phyloP scores from a whole-genome alignment of 371 early-diverging fungal species.

The Mortierella sp. region DNA sequence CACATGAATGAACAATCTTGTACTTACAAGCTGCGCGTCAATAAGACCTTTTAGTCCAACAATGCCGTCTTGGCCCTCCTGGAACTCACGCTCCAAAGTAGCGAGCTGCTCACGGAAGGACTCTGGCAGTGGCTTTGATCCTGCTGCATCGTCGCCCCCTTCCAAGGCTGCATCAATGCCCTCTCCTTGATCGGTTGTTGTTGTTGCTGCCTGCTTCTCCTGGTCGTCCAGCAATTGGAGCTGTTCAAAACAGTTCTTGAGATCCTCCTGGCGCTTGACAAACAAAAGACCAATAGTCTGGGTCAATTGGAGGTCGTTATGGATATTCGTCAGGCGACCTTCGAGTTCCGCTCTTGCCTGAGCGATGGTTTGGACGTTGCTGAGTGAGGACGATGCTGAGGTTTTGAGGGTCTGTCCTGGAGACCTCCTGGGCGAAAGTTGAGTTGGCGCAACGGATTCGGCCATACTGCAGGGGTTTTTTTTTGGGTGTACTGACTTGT shows the following conservation, averaged over 20 bases:
- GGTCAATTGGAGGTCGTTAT: slow-evolving; percentile 50
- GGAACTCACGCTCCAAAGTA: slow-evolving; percentile 47
- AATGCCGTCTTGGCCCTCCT: slow-evolving; percentile 52
- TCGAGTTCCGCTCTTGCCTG: slow-evolving; percentile 51
- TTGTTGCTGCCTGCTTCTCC: slow-evolving; percentile 15
- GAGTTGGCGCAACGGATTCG: slow-evolving; percentile 32
- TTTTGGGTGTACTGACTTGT: not conserved
- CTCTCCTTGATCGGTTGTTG: not conserved
- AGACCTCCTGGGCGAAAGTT: slow-evolving; percentile 17
- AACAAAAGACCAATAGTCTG: slow-evolving; percentile 55
- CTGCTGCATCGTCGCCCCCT: slow-evolving; percentile 8
- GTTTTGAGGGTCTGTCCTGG: slow-evolving; percentile 11
- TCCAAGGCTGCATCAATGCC: slow-evolving; percentile 13
- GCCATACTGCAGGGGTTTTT: slow-evolving; percentile 22
- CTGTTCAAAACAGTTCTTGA: slow-evolving; percentile 46
- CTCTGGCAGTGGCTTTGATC: slow-evolving; percentile 33
- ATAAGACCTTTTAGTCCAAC: slow-evolving; percentile 46
- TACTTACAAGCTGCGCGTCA: slow-evolving; percentile 55
- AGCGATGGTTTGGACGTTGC: slow-evolving; percentile 36
- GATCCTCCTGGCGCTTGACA: slow-evolving; percentile 54
- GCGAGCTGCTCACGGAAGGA: slow-evolving; percentile 43
- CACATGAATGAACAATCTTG: not conserved
- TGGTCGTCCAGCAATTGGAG: slow-evolving; percentile 34
- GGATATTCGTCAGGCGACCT: slow-evolving; percentile 40
- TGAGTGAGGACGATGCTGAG: slow-evolving; percentile 15